These are phyloP conservation scores for Triticum urartu DNA, from an alignment of 176 grass and related monocot species.

Conservation along the genomic window DNA sequence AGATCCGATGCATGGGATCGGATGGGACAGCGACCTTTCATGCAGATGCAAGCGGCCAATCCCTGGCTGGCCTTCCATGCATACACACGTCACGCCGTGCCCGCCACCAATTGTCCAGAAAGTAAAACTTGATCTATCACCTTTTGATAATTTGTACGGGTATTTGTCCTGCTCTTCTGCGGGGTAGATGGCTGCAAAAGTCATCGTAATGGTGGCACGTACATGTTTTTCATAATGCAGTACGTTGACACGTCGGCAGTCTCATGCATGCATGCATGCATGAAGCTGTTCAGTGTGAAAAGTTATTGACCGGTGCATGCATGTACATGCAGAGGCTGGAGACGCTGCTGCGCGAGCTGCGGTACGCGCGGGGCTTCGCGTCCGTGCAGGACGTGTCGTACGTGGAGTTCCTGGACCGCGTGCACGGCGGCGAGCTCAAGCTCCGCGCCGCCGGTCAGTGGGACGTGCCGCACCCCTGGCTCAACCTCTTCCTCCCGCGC, in stretches of 20 bases:
- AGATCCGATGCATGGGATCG: not conserved
- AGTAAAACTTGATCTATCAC: not conserved
- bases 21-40: not conserved
- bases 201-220: not conserved
- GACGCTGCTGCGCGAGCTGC: constrained; percentile 40
- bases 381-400: constrained; percentile 59
- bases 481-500: constrained; percentile 71
- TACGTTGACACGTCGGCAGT: not conserved
- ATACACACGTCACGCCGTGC: not conserved
- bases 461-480: constrained; percentile 83
- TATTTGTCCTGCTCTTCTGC: not conserved
- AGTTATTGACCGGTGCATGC: not conserved
- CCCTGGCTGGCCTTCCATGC: not conserved
- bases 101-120: not conserved
- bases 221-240: too few relatives aligned
- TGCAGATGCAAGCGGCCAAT: not conserved
- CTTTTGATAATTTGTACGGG: not conserved
- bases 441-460: constrained; percentile 50
- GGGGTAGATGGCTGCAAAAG: not conserved
- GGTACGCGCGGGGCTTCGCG: constrained; percentile 43
- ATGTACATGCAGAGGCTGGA: constrained; percentile 35
- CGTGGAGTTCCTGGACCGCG: constrained; percentile 60
- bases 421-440: constrained; percentile 48
- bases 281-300: not conserved
- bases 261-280: not conserved